Conservation (phyloP, 1,139 yeast genomes). For the Pichia sp. region DNA sequence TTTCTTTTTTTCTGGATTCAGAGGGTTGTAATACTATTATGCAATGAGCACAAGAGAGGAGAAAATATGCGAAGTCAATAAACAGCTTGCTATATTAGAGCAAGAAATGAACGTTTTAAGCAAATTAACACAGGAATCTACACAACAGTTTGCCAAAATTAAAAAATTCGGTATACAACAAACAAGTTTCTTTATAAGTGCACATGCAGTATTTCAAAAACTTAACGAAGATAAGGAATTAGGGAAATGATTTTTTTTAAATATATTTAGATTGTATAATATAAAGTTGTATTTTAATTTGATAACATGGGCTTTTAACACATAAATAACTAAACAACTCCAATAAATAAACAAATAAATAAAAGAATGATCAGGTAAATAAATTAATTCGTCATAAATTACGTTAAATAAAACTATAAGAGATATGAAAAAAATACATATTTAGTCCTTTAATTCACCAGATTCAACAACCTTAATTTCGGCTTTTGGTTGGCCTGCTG, state of each 20-base stretch:
- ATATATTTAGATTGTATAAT: too few species aligned
- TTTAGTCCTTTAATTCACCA: conserved; percentile 34
- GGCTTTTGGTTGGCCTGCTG: conserved; percentile 26
- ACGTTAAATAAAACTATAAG: too few species aligned
- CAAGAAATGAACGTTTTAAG: conserved; percentile 19
- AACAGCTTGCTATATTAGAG: conserved; percentile 23
- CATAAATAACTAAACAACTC: too few species aligned
- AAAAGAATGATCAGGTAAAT: too few species aligned
- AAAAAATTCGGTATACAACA: conserved; percentile 25
- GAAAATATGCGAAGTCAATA: conserved; percentile 4
- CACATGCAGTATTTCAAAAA: conserved; percentile 27
- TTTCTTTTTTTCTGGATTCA: too few species aligned
- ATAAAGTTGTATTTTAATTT: too few species aligned
- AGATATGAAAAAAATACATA: too few species aligned
- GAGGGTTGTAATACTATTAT: too few species aligned
- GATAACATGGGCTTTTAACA: too few species aligned
- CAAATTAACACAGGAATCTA: conserved; percentile 18
- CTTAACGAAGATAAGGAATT: conserved; percentile 23
- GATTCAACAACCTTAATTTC: conserved; percentile 29
- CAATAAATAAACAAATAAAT: too few species aligned
- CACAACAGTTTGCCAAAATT: conserved; percentile 23
- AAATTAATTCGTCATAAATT: too few species aligned
- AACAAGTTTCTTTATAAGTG: conserved; percentile 25
- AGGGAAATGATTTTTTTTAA: not conserved
- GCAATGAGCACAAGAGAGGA: too few species aligned